Evolutionary conservation across 495 filamentous ascomycete species (phyloP).

Genomic region (Aspergillus mulundensis): DNA sequence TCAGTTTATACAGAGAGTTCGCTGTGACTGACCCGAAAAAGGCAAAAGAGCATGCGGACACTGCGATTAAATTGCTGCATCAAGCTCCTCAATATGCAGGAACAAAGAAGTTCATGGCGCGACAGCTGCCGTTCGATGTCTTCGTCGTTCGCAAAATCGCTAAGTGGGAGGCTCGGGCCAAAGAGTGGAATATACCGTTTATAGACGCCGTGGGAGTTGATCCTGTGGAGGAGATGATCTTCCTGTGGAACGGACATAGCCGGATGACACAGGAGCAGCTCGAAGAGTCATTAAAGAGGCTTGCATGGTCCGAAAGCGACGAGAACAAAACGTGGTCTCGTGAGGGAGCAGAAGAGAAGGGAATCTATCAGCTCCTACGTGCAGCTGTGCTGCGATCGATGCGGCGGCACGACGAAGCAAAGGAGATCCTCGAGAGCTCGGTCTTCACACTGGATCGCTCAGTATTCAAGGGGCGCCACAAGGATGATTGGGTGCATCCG

Average conservation of each 20-base stretch:
- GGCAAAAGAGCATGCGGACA: slow-evolving; percentile 52
- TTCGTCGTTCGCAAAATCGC: slow-evolving; percentile 80
- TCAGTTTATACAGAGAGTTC: slow-evolving; percentile 71
- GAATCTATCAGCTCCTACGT: slow-evolving; percentile 60
- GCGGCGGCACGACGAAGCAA: slow-evolving; percentile 59
- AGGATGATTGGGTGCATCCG: slow-evolving; percentile 78
- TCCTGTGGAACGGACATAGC: slow-evolving; percentile 83
- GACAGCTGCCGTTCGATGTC: slow-evolving; percentile 83
- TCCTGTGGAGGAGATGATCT: slow-evolving; percentile 91
- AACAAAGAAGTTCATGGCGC: slow-evolving; percentile 84
- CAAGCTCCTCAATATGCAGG: slow-evolving; percentile 73
- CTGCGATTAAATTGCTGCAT: slow-evolving; percentile 65
- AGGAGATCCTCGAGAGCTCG: slow-evolving; percentile 53
- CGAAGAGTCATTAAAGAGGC: slow-evolving; percentile 53
- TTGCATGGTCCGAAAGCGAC: slow-evolving; percentile 64
- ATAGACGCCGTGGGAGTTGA: slow-evolving; percentile 80
- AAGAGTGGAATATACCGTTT: slow-evolving; percentile 61
- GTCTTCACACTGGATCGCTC: slow-evolving; percentile 62
- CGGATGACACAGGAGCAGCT: slow-evolving; percentile 67
- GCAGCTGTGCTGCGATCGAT: slow-evolving; percentile 64
- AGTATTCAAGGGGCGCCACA: slow-evolving; percentile 66
- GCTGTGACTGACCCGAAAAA: slow-evolving; percentile 42
- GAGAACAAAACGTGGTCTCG: slow-evolving; percentile 49
- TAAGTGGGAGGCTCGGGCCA: slow-evolving; percentile 84
- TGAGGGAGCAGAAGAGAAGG: slow-evolving; percentile 71